Conservation (phyloP, 2,329 filamentous ascomycete species). For the Fusarium albosuccineum region DNA sequence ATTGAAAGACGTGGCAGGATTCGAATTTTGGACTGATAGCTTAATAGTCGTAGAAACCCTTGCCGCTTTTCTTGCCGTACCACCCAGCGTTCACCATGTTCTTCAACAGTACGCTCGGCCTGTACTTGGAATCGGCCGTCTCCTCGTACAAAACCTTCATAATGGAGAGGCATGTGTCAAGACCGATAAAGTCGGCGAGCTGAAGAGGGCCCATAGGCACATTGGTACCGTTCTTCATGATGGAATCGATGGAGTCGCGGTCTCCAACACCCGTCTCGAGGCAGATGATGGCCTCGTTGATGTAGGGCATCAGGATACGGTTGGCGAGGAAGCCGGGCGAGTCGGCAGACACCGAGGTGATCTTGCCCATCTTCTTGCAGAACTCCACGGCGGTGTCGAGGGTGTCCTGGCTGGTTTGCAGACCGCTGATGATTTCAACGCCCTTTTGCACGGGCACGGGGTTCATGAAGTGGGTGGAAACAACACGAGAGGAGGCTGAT, state of each 20-base stretch:
- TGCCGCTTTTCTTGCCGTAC: constrained; percentile 97
- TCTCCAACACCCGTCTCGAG: constrained; percentile 91
- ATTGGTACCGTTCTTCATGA: constrained; percentile 99
- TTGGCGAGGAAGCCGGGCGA: constrained; percentile 96
- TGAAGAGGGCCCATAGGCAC: constrained; percentile 97
- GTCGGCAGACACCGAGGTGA: constrained; percentile 88
- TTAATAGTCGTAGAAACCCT: constrained; percentile 93
- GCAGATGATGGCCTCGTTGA: constrained; percentile 98
- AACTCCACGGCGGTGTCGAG: constrained; percentile 86
- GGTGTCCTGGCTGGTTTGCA: constrained; percentile 89
- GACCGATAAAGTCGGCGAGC: constrained; percentile 95
- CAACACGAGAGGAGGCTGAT: constrained; percentile 85
- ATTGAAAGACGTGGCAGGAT: background rate
- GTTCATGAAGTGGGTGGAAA: constrained; percentile 99
- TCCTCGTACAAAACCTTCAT: constrained; percentile 95
- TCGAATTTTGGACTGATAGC: background rate
- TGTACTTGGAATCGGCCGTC: constrained; percentile 95
- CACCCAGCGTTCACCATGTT: constrained; percentile 99
- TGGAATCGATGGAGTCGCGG: constrained; percentile 92
- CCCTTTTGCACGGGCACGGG: constrained; percentile 97
- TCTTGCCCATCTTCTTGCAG: constrained; percentile 92
- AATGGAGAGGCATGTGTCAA: constrained; percentile 96
- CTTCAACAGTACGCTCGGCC: constrained; percentile 85
- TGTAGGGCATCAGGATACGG: constrained; percentile 98
- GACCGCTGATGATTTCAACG: constrained; percentile 94